These are phyloP conservation scores for Rhodotorula sp. DNA, from an alignment of 1,284 basidiomycete genomes.

Conservation along the genomic window DNA sequence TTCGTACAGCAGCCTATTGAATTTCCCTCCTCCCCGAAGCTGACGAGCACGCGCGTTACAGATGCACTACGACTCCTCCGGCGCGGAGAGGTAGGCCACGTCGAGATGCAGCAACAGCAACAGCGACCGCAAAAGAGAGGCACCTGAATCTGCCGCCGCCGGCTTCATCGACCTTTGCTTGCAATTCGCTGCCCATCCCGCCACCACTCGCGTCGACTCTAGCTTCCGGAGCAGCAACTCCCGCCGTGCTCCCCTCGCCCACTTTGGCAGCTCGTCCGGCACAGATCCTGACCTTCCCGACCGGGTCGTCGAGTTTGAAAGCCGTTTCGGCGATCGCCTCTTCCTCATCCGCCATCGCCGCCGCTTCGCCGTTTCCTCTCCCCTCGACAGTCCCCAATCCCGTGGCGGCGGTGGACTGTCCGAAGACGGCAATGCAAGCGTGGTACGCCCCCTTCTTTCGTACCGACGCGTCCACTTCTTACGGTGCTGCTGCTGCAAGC, in stretches of 20 bases:
- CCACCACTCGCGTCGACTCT: too few relatives aligned
- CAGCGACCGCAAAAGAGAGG: neutral
- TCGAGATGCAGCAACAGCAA: neutral
- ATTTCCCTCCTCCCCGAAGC: neutral
- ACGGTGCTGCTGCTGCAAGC: neutral
- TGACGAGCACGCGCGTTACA: neutral
- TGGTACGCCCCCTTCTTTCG: neutral
- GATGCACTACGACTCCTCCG: constrained; percentile 20
- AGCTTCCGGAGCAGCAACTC: too few relatives aligned
- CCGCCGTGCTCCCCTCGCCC: too few relatives aligned
- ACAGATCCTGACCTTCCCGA: too few relatives aligned
- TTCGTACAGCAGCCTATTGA: neutral
- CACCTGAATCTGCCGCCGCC: neutral
- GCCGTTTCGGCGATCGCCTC: too few relatives aligned
- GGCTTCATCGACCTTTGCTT: neutral
- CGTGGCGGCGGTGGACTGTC: neutral
- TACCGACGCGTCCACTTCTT: neutral
- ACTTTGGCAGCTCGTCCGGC: too few relatives aligned
- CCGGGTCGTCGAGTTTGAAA: too few relatives aligned
- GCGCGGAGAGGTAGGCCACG: constrained; percentile 6
- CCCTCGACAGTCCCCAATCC: too few relatives aligned
- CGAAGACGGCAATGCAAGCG: neutral
- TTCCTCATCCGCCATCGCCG: too few relatives aligned
- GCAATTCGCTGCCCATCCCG: too few relatives aligned
- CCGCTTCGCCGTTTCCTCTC: too few relatives aligned